A percentile compares a stretch with the other conserved stretches of the same genome.
phyloP scores from a whole-genome alignment of 148 eudicot species.

The Vaccinium macrocarpon region DNA sequence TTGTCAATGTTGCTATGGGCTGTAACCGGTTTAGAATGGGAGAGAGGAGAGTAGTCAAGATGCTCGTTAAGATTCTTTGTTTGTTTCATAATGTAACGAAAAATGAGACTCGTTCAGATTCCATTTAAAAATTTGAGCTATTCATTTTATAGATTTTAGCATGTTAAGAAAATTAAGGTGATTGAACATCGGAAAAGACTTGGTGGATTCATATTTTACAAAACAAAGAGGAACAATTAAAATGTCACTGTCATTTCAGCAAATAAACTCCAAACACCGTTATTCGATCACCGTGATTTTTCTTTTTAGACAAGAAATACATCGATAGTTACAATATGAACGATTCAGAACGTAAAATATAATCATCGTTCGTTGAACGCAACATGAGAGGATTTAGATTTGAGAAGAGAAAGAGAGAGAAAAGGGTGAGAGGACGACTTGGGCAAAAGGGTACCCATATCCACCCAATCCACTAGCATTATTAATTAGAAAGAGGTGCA shows the following conservation, averaged over 20 bases:
- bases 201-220: not conserved
- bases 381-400: no score
- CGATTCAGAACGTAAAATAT: no score
- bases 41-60: not conserved
- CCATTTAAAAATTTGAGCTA: not conserved
- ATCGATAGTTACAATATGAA: no score
- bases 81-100: not conserved
- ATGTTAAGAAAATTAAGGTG: not conserved
- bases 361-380: no score
- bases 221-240: not conserved
- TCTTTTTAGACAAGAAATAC: no score
- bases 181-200: not conserved
- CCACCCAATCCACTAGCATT: not conserved
- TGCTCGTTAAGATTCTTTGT: no score
- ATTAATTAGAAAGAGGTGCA: conserved; percentile 18
- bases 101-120: not conserved
- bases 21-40: not conserved
- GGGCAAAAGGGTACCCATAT: not conserved
- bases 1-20: not conserved
- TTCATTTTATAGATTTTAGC: not conserved
- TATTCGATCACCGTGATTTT: not conserved
- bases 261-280: no score
- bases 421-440: not conserved
- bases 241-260: not conserved
- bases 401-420: not conserved